Evolutionary conservation across 1,139 yeast genomes (phyloP).

Genomic region (Pichia sp.): DNA sequence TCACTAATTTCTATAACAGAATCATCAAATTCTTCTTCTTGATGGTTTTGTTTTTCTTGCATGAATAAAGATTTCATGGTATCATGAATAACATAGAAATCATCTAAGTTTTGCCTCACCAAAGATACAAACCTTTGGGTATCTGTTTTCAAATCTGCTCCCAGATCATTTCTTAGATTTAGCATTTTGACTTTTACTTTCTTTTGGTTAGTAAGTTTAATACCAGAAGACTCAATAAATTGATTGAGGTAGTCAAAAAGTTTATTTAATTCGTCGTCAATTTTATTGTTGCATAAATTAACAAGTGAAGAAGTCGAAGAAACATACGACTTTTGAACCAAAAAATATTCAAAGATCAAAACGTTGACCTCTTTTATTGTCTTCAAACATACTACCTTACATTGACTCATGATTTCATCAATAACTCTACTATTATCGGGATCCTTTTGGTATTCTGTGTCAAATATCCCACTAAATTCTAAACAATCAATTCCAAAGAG

Average conservation of each 20-base stretch:
- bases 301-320: slow-evolving; percentile 12
- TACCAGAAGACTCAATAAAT: slow-evolving; percentile 6
- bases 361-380: slow-evolving; percentile 22
- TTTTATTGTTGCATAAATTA: slow-evolving; percentile 19
- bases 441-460: slow-evolving; percentile 17
- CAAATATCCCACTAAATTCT: slow-evolving; percentile 18
- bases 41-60: not conserved
- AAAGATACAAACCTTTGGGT: slow-evolving; percentile 19
- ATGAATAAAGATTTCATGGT: slow-evolving; percentile 17
- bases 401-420: slow-evolving; percentile 16
- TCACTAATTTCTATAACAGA: slow-evolving; percentile 14
- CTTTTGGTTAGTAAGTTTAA: slow-evolving; percentile 13
- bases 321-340: slow-evolving; percentile 16
- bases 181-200: slow-evolving; percentile 7
- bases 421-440: slow-evolving; percentile 18
- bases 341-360: slow-evolving; percentile 23
- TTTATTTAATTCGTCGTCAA: slow-evolving; percentile 14
- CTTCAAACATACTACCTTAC: slow-evolving; percentile 20
- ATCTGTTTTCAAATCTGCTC: slow-evolving; percentile 20
- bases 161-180: slow-evolving; percentile 17
- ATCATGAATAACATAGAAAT: slow-evolving; percentile 23
- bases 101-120: slow-evolving; percentile 23
- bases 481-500: slow-evolving; percentile 21
- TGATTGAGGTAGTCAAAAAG: slow-evolving; percentile 15
- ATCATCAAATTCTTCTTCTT: slow-evolving; percentile 1